These are phyloP conservation scores for Linum usitatissimum DNA, from an alignment of 345 rosid species.

Conservation along the genomic window DNA sequence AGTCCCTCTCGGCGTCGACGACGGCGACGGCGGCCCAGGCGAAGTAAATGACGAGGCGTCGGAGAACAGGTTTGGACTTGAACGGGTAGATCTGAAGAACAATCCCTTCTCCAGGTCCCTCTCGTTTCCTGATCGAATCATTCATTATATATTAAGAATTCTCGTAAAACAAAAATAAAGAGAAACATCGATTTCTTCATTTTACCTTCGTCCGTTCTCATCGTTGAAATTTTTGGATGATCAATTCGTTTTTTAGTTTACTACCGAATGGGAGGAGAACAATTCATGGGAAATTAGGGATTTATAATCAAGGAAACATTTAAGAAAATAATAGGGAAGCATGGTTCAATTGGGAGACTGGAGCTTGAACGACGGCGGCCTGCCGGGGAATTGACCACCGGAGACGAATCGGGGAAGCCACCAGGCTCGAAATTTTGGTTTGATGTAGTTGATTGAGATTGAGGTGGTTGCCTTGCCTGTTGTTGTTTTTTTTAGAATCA, in stretches of 20 bases:
- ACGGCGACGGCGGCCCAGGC: not conserved
- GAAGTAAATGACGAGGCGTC: constrained; percentile 10
- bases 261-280: not conserved
- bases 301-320: no score
- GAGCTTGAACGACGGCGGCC: not conserved
- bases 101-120: constrained; percentile 29
- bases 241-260: no score
- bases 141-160: no score
- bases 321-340: no score
- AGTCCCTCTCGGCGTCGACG: constrained; percentile 31
- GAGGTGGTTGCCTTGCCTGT: not conserved
- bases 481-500: not conserved
- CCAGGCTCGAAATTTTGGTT: not conserved
- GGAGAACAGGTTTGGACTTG: constrained; percentile 11
- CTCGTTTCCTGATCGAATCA: constrained; percentile 13
- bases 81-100: constrained; percentile 9
- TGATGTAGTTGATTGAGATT: not conserved
- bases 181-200: no score
- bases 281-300: not conserved
- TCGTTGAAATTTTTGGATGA: not conserved
- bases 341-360: not conserved
- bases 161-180: no score
- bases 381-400: not conserved
- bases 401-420: not conserved
- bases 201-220: not conserved